Conservation (phyloP, 2,329 filamentous ascomycete species). For the Ophiostoma pallidulum region DNA sequence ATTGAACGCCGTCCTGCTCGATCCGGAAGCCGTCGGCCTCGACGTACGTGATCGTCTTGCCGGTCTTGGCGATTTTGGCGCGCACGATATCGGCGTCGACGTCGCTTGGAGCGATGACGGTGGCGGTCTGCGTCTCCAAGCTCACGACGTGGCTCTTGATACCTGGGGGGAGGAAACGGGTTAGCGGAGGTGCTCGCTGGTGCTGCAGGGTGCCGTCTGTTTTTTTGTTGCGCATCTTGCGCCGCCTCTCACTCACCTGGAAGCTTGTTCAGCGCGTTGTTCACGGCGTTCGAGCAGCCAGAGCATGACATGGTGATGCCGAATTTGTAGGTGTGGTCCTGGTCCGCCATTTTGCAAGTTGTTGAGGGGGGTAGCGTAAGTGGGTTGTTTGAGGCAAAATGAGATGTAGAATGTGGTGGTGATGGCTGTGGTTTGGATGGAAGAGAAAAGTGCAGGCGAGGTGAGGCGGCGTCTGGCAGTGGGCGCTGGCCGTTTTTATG, state of each 20-base stretch:
- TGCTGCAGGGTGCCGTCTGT: too few species aligned
- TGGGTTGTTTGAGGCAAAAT: not conserved
- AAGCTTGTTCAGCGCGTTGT: slow-evolving; percentile 84
- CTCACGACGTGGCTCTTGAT: slow-evolving; percentile 81
- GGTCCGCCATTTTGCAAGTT: slow-evolving; percentile 57
- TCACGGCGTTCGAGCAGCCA: slow-evolving; percentile 90
- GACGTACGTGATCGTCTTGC: slow-evolving; percentile 77
- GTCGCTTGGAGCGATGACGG: slow-evolving; percentile 60
- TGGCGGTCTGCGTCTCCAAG: slow-evolving; percentile 76
- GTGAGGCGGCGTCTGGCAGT: not conserved
- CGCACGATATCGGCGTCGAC: slow-evolving; percentile 72
- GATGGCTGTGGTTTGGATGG: not conserved
- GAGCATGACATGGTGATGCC: slow-evolving; percentile 89
- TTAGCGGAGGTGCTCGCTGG: too few species aligned
- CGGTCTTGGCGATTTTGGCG: slow-evolving; percentile 92
- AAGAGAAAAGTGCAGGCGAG: not conserved
- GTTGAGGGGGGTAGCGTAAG: not conserved
- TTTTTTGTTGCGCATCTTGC: too few species aligned
- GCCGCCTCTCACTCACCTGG: slow-evolving; percentile 53
- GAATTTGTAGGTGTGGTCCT: slow-evolving; percentile 92
- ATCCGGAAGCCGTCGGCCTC: slow-evolving; percentile 66
- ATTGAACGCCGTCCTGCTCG: too few species aligned
- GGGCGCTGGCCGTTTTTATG: too few species aligned
- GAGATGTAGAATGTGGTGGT: not conserved
- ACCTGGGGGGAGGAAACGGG: slow-evolving; percentile 45